These are phyloP conservation scores for rapeseed (Brassica napus) DNA, from an alignment of 345 rosid genomes.

Conservation along the genomic window DNA sequence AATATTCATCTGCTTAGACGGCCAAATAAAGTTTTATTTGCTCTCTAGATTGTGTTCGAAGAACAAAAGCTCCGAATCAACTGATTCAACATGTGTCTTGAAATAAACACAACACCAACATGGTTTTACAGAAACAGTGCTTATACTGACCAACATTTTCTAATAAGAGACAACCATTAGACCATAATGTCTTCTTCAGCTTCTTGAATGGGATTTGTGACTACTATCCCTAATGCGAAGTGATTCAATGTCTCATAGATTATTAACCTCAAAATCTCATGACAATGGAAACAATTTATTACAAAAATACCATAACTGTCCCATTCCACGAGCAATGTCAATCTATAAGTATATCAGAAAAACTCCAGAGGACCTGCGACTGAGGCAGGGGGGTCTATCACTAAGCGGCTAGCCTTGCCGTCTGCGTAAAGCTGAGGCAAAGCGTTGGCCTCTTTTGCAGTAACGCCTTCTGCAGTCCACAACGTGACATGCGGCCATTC, in stretches of 20 bases:
- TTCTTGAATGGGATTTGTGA: no score
- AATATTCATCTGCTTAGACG: no score
- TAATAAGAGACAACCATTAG: no score
- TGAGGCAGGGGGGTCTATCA: slow-evolving; percentile 65
- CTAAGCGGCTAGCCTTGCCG: slow-evolving; percentile 72
- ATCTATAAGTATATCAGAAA: slow-evolving; percentile 38
- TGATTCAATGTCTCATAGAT: background rate
- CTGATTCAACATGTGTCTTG: no score
- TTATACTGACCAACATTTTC: no score
- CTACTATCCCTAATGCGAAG: no score
- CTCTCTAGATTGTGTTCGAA: no score
- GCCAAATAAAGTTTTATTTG: no score
- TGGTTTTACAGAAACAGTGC: no score
- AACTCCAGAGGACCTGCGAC: slow-evolving; percentile 71
- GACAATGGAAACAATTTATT: background rate
- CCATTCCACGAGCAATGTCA: slow-evolving; percentile 22
- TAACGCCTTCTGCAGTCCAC: slow-evolving; percentile 68
- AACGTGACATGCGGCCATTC: slow-evolving; percentile 89
- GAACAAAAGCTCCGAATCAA: no score
- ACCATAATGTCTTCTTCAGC: no score
- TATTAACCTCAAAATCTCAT: background rate
- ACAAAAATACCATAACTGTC: background rate
- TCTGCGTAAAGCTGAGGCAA: slow-evolving; percentile 61
- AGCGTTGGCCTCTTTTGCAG: slow-evolving; percentile 74
- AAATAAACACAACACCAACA: no score